Evolutionary conservation across 1,139 yeast genomes (phyloP), one percentile per base, ranked within the genome.

Genomic region (Magnusiomyces sp.): DNA sequence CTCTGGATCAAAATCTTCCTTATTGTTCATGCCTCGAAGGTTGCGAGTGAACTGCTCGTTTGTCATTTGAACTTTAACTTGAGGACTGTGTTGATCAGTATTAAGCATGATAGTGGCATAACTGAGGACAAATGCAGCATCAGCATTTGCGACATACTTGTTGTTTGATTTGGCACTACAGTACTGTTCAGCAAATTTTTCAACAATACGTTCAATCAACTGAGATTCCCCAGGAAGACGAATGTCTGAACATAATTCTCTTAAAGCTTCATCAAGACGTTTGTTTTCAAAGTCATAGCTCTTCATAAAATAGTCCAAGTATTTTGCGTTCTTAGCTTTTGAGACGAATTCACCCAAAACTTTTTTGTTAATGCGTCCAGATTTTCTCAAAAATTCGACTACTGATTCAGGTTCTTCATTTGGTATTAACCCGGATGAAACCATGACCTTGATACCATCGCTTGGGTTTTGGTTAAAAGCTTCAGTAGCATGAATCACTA

Each of bases 141-240:
- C 97, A 6, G 64, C 59, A 57, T 81, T 88, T 10, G 51, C 50
- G n/a, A 52, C 55, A 46, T 47, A 19, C 37, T 50, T 50, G 16
- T 38, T 19, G 31, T 50, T 50, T 19, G 43, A 43, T 33, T 50
- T 50, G n/a, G 45, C 49, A 53, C 82, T 76, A 19, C 70, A 71
- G 66, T 88, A 94, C 56, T 84, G 79, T 45, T 80, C 82, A 4
- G 95, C 90, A 68, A 94, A 92, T 19, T 79, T 74, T 61, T 90
- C 97, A 41, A 94, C 86, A 17, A 92, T 79, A 61, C 96, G 77
- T 65, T 90, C 97, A 64, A 94, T 92, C 64, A 88, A 96, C 62
- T 89, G 97, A 0, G 97, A 83, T 67, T 94, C 99, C 47, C 99
- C 99, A 0, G 98, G 98, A 50, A 94, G 74, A 65, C 99, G 78